These are phyloP conservation scores for Trichoderma guizhouense DNA, from an alignment of 2,329 filamentous ascomycete species.

Conservation along the genomic window DNA sequence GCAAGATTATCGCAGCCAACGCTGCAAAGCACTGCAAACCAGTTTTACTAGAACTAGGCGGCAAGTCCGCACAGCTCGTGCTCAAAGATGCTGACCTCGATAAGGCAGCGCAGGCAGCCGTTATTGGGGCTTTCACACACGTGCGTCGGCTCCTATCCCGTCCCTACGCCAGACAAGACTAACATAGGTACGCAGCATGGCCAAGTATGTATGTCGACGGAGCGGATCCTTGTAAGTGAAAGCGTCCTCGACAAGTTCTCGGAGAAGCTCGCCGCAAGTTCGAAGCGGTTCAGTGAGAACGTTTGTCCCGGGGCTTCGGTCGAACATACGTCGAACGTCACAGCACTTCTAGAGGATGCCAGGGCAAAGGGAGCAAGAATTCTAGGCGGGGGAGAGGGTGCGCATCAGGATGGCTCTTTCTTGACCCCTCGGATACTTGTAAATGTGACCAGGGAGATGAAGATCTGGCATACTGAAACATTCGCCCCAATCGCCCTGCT, in stretches of 20 bases:
- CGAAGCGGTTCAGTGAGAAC: neutral
- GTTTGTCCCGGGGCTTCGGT: neutral
- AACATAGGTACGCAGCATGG: neutral
- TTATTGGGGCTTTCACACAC: neutral
- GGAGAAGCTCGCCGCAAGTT: neutral
- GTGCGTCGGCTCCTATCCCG: neutral
- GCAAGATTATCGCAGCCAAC: slow-evolving; percentile 65
- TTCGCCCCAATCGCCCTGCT: neutral
- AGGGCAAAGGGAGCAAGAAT: neutral
- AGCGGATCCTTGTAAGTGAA: neutral
- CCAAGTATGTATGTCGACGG: neutral
- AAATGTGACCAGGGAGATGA: neutral
- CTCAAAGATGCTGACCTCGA: neutral
- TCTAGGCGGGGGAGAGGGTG: neutral
- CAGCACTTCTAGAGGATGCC: neutral
- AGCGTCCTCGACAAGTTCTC: neutral
- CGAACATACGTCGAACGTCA: neutral
- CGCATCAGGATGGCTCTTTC: neutral
- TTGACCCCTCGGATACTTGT: neutral
- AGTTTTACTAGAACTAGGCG: slow-evolving; percentile 61
- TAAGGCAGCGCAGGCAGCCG: neutral
- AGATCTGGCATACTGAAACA: neutral
- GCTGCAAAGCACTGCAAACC: slow-evolving; percentile 76
- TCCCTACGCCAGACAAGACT: neutral
- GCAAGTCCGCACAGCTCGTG: neutral